Evolutionary conservation across 331 rosid genomes (phyloP).

Genomic region (Prunus yedoensis): DNA sequence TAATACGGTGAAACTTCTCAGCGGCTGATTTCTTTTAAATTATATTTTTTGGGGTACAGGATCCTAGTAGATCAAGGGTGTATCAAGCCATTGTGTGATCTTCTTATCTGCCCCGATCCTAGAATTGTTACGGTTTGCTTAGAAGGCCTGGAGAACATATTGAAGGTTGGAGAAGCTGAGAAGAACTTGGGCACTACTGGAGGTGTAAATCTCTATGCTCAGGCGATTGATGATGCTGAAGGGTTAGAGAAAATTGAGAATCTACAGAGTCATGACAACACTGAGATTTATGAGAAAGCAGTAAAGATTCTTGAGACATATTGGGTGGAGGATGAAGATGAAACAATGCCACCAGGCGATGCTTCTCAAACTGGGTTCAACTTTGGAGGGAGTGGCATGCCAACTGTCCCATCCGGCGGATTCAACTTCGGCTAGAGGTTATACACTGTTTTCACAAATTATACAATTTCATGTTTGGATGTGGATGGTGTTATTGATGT

Average conservation of each 20-base stretch:
- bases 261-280: constrained; percentile 80
- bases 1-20: neutral
- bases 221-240: constrained; percentile 75
- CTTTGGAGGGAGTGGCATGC: constrained; percentile 52
- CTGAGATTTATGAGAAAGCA: constrained; percentile 85
- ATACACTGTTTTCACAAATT: neutral
- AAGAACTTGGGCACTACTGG: constrained; percentile 52
- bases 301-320: constrained; percentile 85
- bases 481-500: constrained; percentile 12
- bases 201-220: constrained; percentile 67
- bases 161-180: constrained; percentile 84
- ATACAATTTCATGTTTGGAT: constrained; percentile 5
- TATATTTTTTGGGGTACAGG: constrained; percentile 39
- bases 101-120: constrained; percentile 83
- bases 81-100: constrained; percentile 83
- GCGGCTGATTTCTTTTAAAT: neutral
- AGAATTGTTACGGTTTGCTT: constrained; percentile 83
- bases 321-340: constrained; percentile 88
- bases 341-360: constrained; percentile 83
- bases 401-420: constrained; percentile 72
- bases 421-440: constrained; percentile 76
- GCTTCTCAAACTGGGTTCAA: constrained; percentile 54
- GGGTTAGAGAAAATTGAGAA: constrained; percentile 84
- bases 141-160: constrained; percentile 88
- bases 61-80: constrained; percentile 69